A percentile compares a stretch with the other conserved stretches of the same genome.
Evolutionary conservation across 345 rosid species (phyloP).

Genomic region (Turritis glabra): DNA sequence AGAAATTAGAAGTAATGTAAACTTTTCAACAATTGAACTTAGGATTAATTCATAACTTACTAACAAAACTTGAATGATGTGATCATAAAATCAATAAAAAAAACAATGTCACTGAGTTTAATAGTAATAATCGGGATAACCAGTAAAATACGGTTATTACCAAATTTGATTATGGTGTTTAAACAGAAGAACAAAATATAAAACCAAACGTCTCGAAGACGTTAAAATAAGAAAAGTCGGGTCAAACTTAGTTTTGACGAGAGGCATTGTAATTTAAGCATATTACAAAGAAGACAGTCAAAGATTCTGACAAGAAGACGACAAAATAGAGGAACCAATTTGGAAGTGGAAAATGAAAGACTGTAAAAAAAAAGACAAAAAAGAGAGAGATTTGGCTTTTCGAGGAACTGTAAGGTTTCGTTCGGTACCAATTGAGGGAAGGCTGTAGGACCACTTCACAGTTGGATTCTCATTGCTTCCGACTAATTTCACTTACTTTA

Average conservation of each 20-base stretch:
- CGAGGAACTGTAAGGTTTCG: conserved; percentile 33
- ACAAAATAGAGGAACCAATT: conserved; percentile 27
- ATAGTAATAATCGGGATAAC: too few species aligned
- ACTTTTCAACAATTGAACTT: too few species aligned
- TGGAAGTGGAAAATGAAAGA: conserved; percentile 13
- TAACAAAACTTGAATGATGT: background rate
- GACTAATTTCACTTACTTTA: background rate
- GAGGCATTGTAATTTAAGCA: conserved; percentile 2
- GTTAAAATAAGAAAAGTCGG: background rate
- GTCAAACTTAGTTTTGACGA: conserved; percentile 29
- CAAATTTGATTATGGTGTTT: too few species aligned
- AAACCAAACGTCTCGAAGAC: background rate
- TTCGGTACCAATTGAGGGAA: conserved; percentile 25
- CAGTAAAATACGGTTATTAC: too few species aligned
- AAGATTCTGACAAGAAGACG: conserved; percentile 40
- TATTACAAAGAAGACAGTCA: conserved; percentile 24
- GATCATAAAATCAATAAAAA: background rate
- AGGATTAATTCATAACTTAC: background rate
- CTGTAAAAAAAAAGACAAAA: background rate
- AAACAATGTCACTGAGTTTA: too few species aligned
- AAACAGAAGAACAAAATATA: background rate
- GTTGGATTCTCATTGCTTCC: background rate
- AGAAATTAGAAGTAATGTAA: too few species aligned
- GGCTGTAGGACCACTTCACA: conserved; percentile 26
- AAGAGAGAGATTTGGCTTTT: conserved; percentile 32